Evolutionary conservation across 2,329 filamentous ascomycete genomes (phyloP), one percentile per base, ranked within the genome.

Genomic region (Penicillium sp.): DNA sequence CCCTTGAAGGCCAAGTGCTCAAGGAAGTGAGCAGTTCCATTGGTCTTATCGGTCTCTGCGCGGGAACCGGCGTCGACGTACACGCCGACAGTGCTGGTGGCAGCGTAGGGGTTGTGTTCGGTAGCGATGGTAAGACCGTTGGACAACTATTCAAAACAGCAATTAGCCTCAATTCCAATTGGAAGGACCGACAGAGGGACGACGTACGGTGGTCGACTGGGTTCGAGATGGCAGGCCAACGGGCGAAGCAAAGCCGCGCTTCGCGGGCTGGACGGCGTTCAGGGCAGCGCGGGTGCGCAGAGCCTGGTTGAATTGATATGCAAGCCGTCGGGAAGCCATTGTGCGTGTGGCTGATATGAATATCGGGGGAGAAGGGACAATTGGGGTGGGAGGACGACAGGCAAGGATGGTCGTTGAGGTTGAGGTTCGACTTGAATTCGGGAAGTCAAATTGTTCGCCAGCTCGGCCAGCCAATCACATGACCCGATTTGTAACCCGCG

Each of bases 1-100:
- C 94, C 94, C 90, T 99, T 99, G 87, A 99, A 99, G 69, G 95
- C 95, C 77, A 99, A 85, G 82, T 99, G 94, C 84, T 99, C 94
- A 70, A 99, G 86, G 84, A 99, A 99, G 82, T 99, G 94, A 72
- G 94, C 94, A 69, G 94, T 99, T 79, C 94, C 94, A 82, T 97
- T 99, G 73, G 90, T 97, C 85, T 91, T 91, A 80, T 94, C 87
- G 68, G 94, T 99, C 84, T 99, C 94, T 76, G 94, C 91, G 78
- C 94, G 86, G 78, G 91, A 97, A 75, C 94, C 94, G 76, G 95
- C 93, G 80, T 99, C 95, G 77, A 99, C 99, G 92, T 94, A 99
- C 65, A 99, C 91, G 75, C 94, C 94, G 70, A 97, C 92, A 56
- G 93, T 97, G 70, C 92, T 96, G 61, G 94, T 97, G 83, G 97